Percentiles rank a stretch among this genome's conserved stretches.
Conservation (phyloP, 73 alveolate species). For the Symbiodinium pilosum region DNA sequence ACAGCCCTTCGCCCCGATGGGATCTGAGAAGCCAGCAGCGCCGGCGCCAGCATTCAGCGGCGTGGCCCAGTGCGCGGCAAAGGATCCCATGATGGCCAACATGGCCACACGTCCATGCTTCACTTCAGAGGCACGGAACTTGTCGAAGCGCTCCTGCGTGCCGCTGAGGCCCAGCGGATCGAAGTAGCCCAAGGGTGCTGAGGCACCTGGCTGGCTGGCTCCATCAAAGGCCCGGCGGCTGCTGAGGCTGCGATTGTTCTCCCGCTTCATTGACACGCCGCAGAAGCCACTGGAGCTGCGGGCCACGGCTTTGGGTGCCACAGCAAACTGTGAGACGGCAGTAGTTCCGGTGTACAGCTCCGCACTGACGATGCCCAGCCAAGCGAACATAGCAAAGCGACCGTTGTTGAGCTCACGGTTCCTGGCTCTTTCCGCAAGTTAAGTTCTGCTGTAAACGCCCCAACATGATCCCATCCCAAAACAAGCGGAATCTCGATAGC, state of each 20-base stretch:
- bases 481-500: no score
- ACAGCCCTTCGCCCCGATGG: constrained; percentile 45
- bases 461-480: neutral
- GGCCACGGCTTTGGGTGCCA: neutral
- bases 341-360: constrained; percentile 21
- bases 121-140: constrained; percentile 62
- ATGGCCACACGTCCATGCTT: constrained; percentile 44
- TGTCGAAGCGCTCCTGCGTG: constrained; percentile 54
- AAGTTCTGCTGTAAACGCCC: neutral
- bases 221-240: constrained; percentile 42
- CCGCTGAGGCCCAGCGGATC: constrained; percentile 30
- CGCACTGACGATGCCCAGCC: constrained; percentile 29
- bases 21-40: constrained; percentile 32
- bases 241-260: neutral
- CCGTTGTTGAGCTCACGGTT: constrained; percentile 50
- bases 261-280: neutral
- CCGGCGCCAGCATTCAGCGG: constrained; percentile 37
- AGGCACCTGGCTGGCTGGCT: constrained; percentile 23
- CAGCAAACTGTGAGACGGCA: constrained; percentile 12
- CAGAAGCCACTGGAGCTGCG: neutral
- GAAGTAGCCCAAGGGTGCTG: constrained; percentile 31
- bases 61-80: constrained; percentile 37
- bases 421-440: neutral
- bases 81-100: constrained; percentile 39
- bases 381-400: constrained; percentile 42